These are phyloP conservation scores for Corylus avellana DNA, from an alignment of 306 rosid species.

Conservation along the genomic window DNA sequence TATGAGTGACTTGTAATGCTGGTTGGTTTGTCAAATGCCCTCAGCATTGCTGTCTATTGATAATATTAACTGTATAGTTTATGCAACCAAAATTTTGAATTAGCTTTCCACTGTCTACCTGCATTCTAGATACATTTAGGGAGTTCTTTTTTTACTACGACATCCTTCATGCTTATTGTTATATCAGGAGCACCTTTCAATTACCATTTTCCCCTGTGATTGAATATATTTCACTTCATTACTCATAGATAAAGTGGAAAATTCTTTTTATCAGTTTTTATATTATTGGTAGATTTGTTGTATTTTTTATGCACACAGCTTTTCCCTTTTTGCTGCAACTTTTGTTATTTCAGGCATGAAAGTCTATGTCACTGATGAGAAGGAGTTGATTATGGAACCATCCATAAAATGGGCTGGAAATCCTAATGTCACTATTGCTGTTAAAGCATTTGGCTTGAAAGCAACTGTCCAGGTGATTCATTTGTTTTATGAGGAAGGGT, in stretches of 20 bases:
- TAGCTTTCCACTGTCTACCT: background rate
- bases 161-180: constrained; percentile 10
- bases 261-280: background rate
- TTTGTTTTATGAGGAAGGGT: constrained; percentile 1
- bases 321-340: constrained; percentile 14
- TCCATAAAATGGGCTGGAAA: constrained; percentile 90
- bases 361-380: constrained; percentile 82
- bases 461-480: constrained; percentile 73
- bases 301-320: background rate
- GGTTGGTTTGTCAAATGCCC: background rate
- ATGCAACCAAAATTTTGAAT: background rate
- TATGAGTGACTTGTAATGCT: background rate
- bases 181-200: constrained; percentile 17
- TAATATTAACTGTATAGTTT: too few relatives aligned
- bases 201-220: constrained; percentile 6
- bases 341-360: constrained; percentile 67
- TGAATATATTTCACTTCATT: background rate
- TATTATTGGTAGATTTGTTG: constrained; percentile 3
- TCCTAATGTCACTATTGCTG: constrained; percentile 72
- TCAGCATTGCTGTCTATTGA: too few relatives aligned
- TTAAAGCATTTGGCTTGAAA: constrained; percentile 86
- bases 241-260: constrained; percentile 6
- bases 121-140: background rate
- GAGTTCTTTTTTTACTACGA: background rate
- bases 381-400: constrained; percentile 95